Percentiles rank a stretch among this genome's conserved stretches.
Conservation (phyloP, 495 filamentous ascomycete genomes). For the Rhypophila decipiens region DNA sequence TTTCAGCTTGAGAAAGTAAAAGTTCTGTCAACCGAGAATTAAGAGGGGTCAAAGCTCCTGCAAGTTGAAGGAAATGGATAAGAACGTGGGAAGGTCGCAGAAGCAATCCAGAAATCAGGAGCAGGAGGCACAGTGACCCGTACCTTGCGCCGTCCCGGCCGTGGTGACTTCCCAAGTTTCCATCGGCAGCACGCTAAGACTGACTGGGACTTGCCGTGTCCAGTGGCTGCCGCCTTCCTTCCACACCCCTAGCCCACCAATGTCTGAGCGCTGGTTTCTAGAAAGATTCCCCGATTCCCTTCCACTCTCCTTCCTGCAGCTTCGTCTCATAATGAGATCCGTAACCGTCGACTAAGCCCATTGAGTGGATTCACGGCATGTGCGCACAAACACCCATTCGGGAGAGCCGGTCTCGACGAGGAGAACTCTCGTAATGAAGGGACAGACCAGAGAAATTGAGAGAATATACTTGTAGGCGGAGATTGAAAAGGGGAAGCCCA, state of each 20-base stretch:
- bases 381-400: slow-evolving; percentile 5
- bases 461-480: too few relatives aligned
- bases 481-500: too few relatives aligned
- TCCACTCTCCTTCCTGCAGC: slow-evolving; percentile 5
- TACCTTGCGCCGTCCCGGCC: too few relatives aligned
- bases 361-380: neutral
- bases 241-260: neutral
- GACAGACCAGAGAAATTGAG: too few relatives aligned
- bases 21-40: neutral
- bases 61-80: neutral
- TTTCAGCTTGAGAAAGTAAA: neutral
- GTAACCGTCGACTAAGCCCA: neutral
- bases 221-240: neutral
- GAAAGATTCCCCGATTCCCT: slow-evolving; percentile 6
- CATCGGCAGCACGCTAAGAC: neutral
- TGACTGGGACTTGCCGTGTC: too few relatives aligned
- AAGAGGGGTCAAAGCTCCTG: slow-evolving; percentile 9
- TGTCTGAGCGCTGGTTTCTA: slow-evolving; percentile 19
- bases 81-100: neutral
- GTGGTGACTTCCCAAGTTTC: too few relatives aligned
- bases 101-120: too few relatives aligned
- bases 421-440: too few relatives aligned
- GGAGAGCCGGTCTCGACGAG: neutral
- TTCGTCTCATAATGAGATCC: slow-evolving; percentile 12
- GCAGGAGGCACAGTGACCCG: too few relatives aligned